Base-by-base conservation (phyloP, 2,329 filamentous ascomycete species). In the Coniochaeta hoffmannii region DNA sequence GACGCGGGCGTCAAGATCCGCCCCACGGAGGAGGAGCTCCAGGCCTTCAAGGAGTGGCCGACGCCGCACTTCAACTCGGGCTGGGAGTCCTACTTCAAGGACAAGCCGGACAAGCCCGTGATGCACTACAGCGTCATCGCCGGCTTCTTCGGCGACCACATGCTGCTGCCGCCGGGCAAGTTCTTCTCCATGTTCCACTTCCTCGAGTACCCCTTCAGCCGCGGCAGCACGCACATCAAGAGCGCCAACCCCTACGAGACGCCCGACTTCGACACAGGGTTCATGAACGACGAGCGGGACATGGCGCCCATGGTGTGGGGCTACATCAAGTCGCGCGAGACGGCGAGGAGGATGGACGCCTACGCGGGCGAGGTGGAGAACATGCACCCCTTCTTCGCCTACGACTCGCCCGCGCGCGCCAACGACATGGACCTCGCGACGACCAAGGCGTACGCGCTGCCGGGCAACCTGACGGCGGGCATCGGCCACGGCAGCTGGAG, bases 131-230 rank as follows among this genome's bases (percentile, higher is more conserved):
- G 80, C 1, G 82, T 91, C 55, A 90, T 92, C 64, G 75, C 86
- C 15, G 86, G 86, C 59, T 82, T 77, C 76, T 82, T 82, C 31
- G 80, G 80, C 30, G 80, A 83, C 66, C 80, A 82, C 62, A 82
- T 81, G 76, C 69, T 82, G 49, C 79, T 82, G 78, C 87, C 87
- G 0, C 81, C 86, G 1, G 87, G 87, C 61, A 90, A 90, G 60
- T 90, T 89, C 78, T 90, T 90, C 74, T 87, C 83, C 65, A 90
- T 90, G 86, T 90, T 90, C 79, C 86, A 89, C 69, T 90, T 90
- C 80, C 69, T 90, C 62, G 85, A 89, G 72, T 89, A 89, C 63
- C 87, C 87, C 0, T 90, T 89, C 79, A 88, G 84, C 15, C 83
- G 87, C 62, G 87, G 88, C 9, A 83, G 71, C 53, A 89, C 81